Evolutionary conservation across 441 rosid species (phyloP).

Genomic region (Adansonia madagascariensis): DNA sequence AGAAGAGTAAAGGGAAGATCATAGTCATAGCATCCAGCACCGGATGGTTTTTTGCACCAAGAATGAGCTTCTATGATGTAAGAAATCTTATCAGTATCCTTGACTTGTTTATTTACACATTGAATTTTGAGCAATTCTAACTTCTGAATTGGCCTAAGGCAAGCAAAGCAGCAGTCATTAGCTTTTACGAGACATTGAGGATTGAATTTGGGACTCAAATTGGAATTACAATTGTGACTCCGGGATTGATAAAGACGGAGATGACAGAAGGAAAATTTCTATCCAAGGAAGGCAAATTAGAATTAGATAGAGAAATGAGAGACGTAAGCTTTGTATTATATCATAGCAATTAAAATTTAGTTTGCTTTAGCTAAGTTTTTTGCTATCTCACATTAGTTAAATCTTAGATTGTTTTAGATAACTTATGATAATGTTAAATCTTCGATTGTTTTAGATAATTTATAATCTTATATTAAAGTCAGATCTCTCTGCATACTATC

Average conservation of each 20-base stretch:
- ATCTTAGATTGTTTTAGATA: too few species aligned
- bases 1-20: constrained; percentile 49
- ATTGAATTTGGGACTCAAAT: constrained; percentile 36
- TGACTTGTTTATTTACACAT: neutral
- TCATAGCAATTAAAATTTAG: too few species aligned
- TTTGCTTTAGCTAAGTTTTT: too few species aligned
- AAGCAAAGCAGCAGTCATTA: constrained; percentile 48
- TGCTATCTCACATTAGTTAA: too few species aligned
- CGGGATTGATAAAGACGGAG: constrained; percentile 43
- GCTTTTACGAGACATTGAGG: constrained; percentile 45
- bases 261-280: constrained; percentile 40
- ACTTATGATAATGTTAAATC: too few species aligned
- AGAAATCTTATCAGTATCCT: constrained; percentile 12
- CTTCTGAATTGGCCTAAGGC: constrained; percentile 29
- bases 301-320: constrained; percentile 39
- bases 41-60: constrained; percentile 48
- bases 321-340: constrained; percentile 36
- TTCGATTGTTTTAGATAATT: too few species aligned
- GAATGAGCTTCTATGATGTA: constrained; percentile 55
- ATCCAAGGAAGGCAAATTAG: constrained; percentile 37
- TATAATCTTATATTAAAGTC: too few species aligned
- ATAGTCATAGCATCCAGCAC: constrained; percentile 51
- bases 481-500: too few species aligned
- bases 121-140: neutral
- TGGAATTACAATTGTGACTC: constrained; percentile 49